Evolutionary conservation across 1,284 basidiomycete genomes (phyloP), one percentile per base, ranked within the genome.

Genomic region (Leccinum laetum): DNA sequence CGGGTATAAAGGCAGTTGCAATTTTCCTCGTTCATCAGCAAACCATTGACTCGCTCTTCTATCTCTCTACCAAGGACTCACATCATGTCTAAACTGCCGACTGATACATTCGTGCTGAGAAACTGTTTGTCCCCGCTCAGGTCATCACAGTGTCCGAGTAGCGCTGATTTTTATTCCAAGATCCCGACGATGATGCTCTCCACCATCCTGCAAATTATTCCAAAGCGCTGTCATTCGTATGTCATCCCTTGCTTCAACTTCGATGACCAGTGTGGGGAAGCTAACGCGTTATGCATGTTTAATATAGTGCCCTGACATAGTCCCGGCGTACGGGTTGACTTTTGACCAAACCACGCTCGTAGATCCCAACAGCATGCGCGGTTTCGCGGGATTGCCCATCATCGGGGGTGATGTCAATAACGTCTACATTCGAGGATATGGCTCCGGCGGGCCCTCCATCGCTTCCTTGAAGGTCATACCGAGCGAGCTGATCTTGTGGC

Each of bases 401-500:
- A 46, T 68, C 6, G 64, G 64, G 3, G 67, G 67, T 2, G 59
- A 68, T 7, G 41, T 62, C 7, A 69, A 69, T 53, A 59, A 67
- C 5, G 57, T 68, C 53, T 62, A 63, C 44, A 58, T 69, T 32
- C 61, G 67, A 1, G 67, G 61, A n/a, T n/a, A 63, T 41, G 67
- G 67, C 37, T 61, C 60, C 0, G 61, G 29, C 29, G 29, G 29
- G 29, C 29, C 29, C 29, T 29, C 9, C 29, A 29, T 29, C 29
- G 29, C 29, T 9, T 29, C 29, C 29, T 29, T 29, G 58, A 9
- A 3, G 29, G 61, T 29, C 26, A 21, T 68, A 0, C 67, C 67
- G 2, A 63, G 61, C 60, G 67, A 69, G 35, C 53, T 69, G 26
- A 63, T 68, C 41, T 21, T 68, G 13, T 68, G 67, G 67, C 67